phyloP scores from a whole-genome alignment of 495 filamentous ascomycete species.

The Podospora comata region DNA sequence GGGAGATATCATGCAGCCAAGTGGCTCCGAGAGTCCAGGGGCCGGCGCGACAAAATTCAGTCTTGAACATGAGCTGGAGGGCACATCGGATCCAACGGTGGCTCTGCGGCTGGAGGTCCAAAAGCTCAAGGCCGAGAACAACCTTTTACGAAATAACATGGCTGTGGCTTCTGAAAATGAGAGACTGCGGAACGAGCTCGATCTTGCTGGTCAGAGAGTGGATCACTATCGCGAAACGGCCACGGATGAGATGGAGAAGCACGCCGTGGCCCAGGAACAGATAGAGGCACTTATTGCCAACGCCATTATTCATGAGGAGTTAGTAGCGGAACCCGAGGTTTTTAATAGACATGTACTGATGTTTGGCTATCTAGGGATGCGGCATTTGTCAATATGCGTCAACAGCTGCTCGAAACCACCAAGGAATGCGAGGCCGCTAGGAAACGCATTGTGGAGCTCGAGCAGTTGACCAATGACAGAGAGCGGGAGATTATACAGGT shows the following conservation, averaged over 20 bases:
- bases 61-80: conserved; percentile 45
- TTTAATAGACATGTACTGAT: conserved; percentile 35
- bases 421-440: conserved; percentile 37
- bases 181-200: conserved; percentile 48
- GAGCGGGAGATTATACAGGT: conserved; percentile 45
- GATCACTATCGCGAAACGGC: conserved; percentile 44
- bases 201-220: conserved; percentile 37
- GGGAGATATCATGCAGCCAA: conserved; percentile 25
- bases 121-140: conserved; percentile 53
- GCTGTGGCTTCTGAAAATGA: conserved; percentile 49
- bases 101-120: conserved; percentile 43
- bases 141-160: conserved; percentile 48
- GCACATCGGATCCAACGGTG: conserved; percentile 30
- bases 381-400: conserved; percentile 39
- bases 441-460: conserved; percentile 42
- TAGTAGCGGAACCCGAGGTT: conserved; percentile 34
- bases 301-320: conserved; percentile 47
- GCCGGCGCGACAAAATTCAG: conserved; percentile 28
- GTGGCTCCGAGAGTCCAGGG: conserved; percentile 26
- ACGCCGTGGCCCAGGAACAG: conserved; percentile 50
- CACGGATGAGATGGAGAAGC: conserved; percentile 48
- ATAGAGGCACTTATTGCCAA: conserved; percentile 47
- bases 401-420: conserved; percentile 32
- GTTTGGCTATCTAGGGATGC: conserved; percentile 39
- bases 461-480: conserved; percentile 43